Base-by-base conservation (phyloP, 2,329 filamentous ascomycete genomes). In the Arthrobotrys megalospora region DNA sequence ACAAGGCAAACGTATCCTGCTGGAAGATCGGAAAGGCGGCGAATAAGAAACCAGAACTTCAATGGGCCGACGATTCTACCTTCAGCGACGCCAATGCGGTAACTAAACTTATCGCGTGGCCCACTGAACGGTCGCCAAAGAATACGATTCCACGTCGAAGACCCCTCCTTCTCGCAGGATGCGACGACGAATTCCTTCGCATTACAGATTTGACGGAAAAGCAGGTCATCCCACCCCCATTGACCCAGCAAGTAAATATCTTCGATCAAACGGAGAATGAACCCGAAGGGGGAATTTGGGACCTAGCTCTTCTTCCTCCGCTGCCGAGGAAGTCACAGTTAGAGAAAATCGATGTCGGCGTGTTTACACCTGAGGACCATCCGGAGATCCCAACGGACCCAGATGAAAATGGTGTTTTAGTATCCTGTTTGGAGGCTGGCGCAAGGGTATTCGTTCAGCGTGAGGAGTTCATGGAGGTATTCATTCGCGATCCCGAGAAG, bases 401-500 rank as follows among this genome's bases (percentile, higher is more conserved):
- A 4, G 71, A 80, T 38, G 70, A 80, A 19, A 75, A 69, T 8
- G 80, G 80, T 21, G 12, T 81, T 12, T 21, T 81, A 1, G 68
- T 76, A 16, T 76, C 79, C n/a, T 62, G 68, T n/a, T 43, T 76
- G 12, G 76, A 79, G n/a, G 80, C 76, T 24, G 79, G 72, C 14
- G 69, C 76, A 3, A 45, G 80, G 24, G 69, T 80, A 1, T 64
- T 81, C 16, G 77, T 81, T 41, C 79, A 81, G 19, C 65, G 79
- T 6, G 71, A 81, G 63, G 78, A 80, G 48, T 81, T 81, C 50
- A 79, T 79, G 55, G 79, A 79, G 4, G 76, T 81, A 0, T 80
- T 80, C 45, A 70, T 81, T 19, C 68, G 69, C 19, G 76, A 79
- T 28, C 71, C 72, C 1, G 68, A 79, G 21, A 60, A 69, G 63